Evolutionary conservation across 306 rosid genomes (phyloP), one percentile per base, ranked within the genome.

Genomic region (Prunus davidiana): DNA sequence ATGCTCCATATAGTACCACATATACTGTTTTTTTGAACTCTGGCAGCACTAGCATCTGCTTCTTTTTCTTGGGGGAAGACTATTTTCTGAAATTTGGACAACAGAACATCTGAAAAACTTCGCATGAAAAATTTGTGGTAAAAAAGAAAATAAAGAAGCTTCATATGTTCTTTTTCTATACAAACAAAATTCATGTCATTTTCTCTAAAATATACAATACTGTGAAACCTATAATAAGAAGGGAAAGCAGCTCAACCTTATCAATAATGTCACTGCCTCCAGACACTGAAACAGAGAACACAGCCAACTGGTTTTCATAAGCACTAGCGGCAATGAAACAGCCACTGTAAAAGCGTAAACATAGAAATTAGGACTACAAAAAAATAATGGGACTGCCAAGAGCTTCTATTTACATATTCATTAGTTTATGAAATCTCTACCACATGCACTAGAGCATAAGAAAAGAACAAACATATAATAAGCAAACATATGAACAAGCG

Each of bases 241-340:
- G 38, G 19, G 4, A 54, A n/a, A 41, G 75, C 22, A 67, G 75
- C 69, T 50, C 47, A 34, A 94, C 97, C 97, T 92, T 87, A 77
- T 94, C 95, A 67, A 94, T 82, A 71, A 94, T 88, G 80, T 88
- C 91, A 76, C 80, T 74, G 68, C 92, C 86, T 13, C 82, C 77
- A 73, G 89, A 78, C 72, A 66, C 52, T 78, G 98, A 94, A 88
- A 91, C 72, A n/a, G 97, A 90, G 84, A 94, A 86, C 76, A 94
- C 74, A 66, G 92, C 97, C 91, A 92, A 51, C 54, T 81, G 89
- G 84, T 86, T 87, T 82, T 89, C 96, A 81, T 87, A 94, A 68
- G 96, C 96, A 79, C 98, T 90, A 72, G 82, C 87, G 85, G 98
- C 98, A 78, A 94, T 83, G 85, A 87, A 94, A 86, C 96, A 90